Conservation (phyloP, 169 alveolate genomes). For the Cryptosporidium sp. region DNA sequence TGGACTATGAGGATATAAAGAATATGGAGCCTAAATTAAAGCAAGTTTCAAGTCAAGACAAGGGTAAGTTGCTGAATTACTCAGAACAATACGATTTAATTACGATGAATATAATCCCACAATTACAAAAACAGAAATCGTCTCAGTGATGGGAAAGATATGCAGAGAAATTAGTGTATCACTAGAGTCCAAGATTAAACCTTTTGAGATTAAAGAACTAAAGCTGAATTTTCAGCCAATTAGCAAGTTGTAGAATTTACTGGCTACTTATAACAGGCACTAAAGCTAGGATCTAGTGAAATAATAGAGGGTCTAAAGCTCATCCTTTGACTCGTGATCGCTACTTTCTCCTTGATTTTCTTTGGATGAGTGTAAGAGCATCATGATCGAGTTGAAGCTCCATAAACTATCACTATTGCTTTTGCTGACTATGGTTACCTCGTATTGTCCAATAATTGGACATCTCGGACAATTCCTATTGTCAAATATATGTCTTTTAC, state of each 20-base stretch:
- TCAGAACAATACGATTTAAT: too few species aligned
- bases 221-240: conserved; percentile 26
- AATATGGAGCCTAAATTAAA: neutral
- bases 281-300: neutral
- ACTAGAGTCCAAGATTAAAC: conserved; percentile 11
- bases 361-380: conserved; percentile 5
- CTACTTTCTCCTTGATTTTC: neutral
- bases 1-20: neutral
- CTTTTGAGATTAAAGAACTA: conserved; percentile 14
- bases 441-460: conserved; percentile 70
- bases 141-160: conserved; percentile 23
- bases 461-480: conserved; percentile 74
- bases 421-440: conserved; percentile 22
- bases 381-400: conserved; percentile 27
- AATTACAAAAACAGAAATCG: neutral
- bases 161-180: conserved; percentile 37
- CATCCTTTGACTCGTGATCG: conserved; percentile 1
- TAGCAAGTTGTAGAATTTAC: neutral
- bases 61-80: conserved; percentile 28
- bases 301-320: neutral
- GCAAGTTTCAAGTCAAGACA: conserved; percentile 5
- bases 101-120: too few species aligned
- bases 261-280: neutral
- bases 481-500: conserved; percentile 38
- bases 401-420: conserved; percentile 30